Percentiles rank a stretch among this genome's conserved stretches.
Evolutionary conservation across 2,329 filamentous ascomycete species (phyloP).

Genomic region (Eutypa lata): DNA sequence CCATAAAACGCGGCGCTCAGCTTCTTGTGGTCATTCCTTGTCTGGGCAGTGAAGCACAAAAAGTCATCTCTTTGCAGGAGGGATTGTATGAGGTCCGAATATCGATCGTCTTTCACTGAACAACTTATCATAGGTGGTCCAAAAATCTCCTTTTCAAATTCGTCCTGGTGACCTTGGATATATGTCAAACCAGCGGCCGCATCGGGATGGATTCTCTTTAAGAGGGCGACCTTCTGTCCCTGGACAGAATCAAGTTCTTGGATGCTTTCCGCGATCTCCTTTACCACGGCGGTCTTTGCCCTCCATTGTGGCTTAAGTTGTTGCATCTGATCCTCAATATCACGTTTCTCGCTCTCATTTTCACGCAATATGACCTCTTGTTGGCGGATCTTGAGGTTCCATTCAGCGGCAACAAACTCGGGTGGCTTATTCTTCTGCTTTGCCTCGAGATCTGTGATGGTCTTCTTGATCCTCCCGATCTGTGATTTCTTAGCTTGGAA

Average conservation of each 20-base stretch:
- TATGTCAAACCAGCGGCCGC: slow-evolving; percentile 73
- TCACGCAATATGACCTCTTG: slow-evolving; percentile 56
- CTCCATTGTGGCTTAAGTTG: slow-evolving; percentile 41
- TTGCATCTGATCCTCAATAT: slow-evolving; percentile 28
- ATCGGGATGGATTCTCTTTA: slow-evolving; percentile 60
- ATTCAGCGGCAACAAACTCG: slow-evolving; percentile 66
- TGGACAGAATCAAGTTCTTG: slow-evolving; percentile 66
- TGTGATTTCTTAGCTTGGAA: slow-evolving; percentile 43
- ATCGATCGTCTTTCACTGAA: slow-evolving; percentile 69
- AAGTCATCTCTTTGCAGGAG: slow-evolving; percentile 51
- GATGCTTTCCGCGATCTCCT: slow-evolving; percentile 45
- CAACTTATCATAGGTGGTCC: slow-evolving; percentile 80
- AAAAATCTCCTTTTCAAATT: slow-evolving; percentile 74
- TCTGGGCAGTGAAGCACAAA: slow-evolving; percentile 74
- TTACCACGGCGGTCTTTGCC: slow-evolving; percentile 36
- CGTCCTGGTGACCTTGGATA: slow-evolving; percentile 67
- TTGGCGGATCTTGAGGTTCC: slow-evolving; percentile 67
- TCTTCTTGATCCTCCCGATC: slow-evolving; percentile 41
- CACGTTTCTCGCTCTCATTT: slow-evolving; percentile 40
- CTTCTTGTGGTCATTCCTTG: slow-evolving; percentile 68
- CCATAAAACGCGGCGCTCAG: slow-evolving; percentile 65
- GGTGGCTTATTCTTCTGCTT: slow-evolving; percentile 59
- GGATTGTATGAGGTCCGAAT: slow-evolving; percentile 54
- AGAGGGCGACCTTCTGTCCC: slow-evolving; percentile 68
- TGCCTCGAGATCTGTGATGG: slow-evolving; percentile 62